Evolutionary conservation across 2,329 filamentous ascomycete species (phyloP).

Genomic region (Aspergillus amoenus): DNA sequence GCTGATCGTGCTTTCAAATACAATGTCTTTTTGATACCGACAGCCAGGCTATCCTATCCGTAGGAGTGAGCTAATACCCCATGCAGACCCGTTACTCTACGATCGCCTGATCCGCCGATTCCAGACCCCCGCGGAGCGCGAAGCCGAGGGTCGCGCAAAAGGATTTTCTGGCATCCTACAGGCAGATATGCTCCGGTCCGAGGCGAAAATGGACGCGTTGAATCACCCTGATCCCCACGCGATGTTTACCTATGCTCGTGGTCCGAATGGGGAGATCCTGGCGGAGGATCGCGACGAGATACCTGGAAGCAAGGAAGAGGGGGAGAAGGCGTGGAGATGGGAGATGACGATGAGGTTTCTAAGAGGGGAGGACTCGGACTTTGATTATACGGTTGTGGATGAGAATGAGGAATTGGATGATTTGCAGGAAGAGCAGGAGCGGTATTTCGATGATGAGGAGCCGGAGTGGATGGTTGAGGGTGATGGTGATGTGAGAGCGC

Average conservation of each 20-base stretch:
- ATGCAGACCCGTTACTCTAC: conserved; percentile 73
- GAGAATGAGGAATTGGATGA: conserved; percentile 71
- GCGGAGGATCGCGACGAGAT: conserved; percentile 60
- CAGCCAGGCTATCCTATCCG: not conserved
- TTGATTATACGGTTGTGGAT: conserved; percentile 73
- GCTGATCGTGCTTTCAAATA: conserved; percentile 14
- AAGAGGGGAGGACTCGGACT: conserved; percentile 71
- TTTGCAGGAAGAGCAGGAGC: conserved; percentile 64
- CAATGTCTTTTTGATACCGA: not conserved
- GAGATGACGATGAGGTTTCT: conserved; percentile 75
- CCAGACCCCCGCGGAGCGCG: conserved; percentile 70
- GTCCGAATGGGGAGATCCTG: conserved; percentile 56
- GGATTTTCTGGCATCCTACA: conserved; percentile 79
- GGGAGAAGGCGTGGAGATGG: conserved; percentile 65
- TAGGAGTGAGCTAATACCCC: conserved; percentile 28
- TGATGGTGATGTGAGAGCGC: conserved; percentile 25
- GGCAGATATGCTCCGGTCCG: conserved; percentile 72
- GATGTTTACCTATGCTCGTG: conserved; percentile 51
- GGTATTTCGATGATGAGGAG: conserved; percentile 78
- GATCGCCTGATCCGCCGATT: conserved; percentile 76
- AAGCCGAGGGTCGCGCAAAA: conserved; percentile 69
- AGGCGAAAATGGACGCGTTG: conserved; percentile 69
- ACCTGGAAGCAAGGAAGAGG: conserved; percentile 63
- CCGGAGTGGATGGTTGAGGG: conserved; percentile 61
- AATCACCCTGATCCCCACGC: conserved; percentile 53